Percentiles rank a stretch among this genome's conserved stretches.
Conservation (phyloP, 345 rosid species). For the Aegle marmelos region DNA sequence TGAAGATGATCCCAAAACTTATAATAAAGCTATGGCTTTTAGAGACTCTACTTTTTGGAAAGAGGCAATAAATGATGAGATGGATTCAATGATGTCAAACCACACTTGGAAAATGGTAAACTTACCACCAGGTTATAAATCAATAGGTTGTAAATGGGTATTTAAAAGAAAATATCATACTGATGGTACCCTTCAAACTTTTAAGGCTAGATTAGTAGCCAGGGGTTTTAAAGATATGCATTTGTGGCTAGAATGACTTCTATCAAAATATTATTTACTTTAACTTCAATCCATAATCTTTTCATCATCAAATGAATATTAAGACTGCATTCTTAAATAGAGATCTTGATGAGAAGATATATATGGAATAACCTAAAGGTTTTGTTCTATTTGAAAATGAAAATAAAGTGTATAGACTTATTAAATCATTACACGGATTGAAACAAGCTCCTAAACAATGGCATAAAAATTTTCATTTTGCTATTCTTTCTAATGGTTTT, state of each 20-base stretch:
- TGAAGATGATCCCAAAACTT: neutral
- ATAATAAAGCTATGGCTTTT: neutral
- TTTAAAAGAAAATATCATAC: neutral
- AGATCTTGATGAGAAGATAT: neutral
- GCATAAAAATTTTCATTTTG: neutral
- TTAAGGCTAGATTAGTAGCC: neutral
- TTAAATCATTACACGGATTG: neutral
- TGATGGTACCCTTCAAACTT: neutral
- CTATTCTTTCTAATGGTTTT: neutral
- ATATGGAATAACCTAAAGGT: too few species aligned
- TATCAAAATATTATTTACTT: neutral
- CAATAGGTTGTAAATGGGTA: slow-evolving; percentile 8
- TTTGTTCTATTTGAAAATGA: neutral
- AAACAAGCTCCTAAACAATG: neutral
- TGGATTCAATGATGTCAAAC: slow-evolving; percentile 4
- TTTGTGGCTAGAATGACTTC: neutral
- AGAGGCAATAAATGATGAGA: slow-evolving; percentile 10
- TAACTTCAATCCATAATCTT: neutral
- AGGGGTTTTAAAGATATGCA: slow-evolving; percentile 4
- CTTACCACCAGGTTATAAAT: neutral
- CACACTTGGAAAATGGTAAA: slow-evolving; percentile 5
- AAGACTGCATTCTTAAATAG: slow-evolving; percentile 3
- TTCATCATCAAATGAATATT: slow-evolving; percentile 15
- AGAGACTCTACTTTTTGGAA: slow-evolving; percentile 12
- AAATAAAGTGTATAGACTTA: neutral